Base-by-base conservation (phyloP, 352 stramenopile species). In the Phytophthora pini region DNA sequence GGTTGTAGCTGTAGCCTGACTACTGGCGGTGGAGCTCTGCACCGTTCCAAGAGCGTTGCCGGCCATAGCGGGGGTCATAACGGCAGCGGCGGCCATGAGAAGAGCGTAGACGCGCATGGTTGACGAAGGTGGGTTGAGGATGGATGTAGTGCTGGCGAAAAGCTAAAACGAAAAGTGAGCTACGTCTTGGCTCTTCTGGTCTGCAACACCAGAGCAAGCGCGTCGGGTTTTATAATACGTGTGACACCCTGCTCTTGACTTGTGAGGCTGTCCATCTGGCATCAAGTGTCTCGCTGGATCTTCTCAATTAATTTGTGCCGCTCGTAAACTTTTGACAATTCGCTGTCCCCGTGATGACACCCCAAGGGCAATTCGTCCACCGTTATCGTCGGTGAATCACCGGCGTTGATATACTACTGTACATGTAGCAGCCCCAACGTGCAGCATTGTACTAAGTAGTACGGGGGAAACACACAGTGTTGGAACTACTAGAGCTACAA, bases 71-170 rank as follows among this genome's bases (percentile, higher is more conserved):
- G 56, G 56, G 15, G 45, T 22, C 11, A 65, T 5, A 10, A 47
- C 32, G 3, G 44, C 45, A 12, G 45, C 56, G 13, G 51, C 56
- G 11, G 46, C 39, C n/a, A 60, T 12, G 6, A 68, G 43, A 9
- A 68, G 52, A 58, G 50, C 20, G 50, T 59, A 63, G 22, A 63
- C 12, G 22, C 50, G 51, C 45, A 72, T 72, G 15, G 4, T 53
- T 13, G 20, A 15, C n/a, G 27, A 32, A 10, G 0, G 20, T 46
- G 31, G 11, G 11, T 41, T 15, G 36, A 7, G 5, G 15, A 7
- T 41, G 32, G 4, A 39, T 3, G 12, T 13, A 15, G 32, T 39
- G 36, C n/a, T 43, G 38, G 15, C 6, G 38, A 43, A 20, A 22
- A 22, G 6, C 38, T 13, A 10, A 43, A 43, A 43, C n/a, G 38